Percentiles rank a stretch among this genome's conserved stretches.
Conservation (phyloP, 441 rosid species). For the Arabidopsis hybrid region DNA sequence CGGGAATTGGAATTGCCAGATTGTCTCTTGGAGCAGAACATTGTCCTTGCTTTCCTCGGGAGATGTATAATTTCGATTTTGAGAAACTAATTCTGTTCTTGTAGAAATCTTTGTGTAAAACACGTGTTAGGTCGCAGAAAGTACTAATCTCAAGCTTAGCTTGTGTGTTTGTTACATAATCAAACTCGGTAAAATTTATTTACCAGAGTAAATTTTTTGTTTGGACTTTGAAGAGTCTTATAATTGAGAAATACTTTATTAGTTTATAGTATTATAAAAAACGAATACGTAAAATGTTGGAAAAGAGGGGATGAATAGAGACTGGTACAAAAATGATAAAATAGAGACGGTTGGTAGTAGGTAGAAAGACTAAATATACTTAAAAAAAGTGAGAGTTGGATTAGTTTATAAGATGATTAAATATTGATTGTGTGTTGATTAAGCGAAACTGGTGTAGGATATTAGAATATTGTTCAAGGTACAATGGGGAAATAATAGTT, state of each 20-base stretch:
- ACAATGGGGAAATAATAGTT: conserved; percentile 41
- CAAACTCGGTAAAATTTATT: neutral
- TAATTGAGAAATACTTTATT: conserved; percentile 9
- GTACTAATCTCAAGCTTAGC: conserved; percentile 19
- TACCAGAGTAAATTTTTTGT: neutral
- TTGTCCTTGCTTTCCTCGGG: conserved; percentile 24
- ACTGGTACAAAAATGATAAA: conserved; percentile 4
- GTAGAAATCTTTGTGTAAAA: neutral
- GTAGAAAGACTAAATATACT: conserved; percentile 4
- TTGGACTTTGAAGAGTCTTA: neutral
- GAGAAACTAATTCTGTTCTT: neutral
- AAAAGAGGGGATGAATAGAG: conserved; percentile 27
- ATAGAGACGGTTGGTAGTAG: conserved; percentile 34
- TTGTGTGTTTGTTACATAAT: conserved; percentile 11
- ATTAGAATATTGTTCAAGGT: conserved; percentile 30
- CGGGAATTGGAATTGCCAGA: conserved; percentile 30
- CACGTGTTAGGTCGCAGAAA: neutral
- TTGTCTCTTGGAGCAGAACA: conserved; percentile 23
- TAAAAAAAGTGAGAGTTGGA: conserved; percentile 25
- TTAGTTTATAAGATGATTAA: conserved; percentile 32
- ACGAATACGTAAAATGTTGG: conserved; percentile 39
- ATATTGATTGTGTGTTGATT: conserved; percentile 43
- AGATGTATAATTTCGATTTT: conserved; percentile 4
- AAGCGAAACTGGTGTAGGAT: conserved; percentile 36
- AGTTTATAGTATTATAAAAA: neutral